These are phyloP conservation scores for Fusarium lyarnte DNA, from an alignment of 2,329 filamentous ascomycete species.

Conservation along the genomic window DNA sequence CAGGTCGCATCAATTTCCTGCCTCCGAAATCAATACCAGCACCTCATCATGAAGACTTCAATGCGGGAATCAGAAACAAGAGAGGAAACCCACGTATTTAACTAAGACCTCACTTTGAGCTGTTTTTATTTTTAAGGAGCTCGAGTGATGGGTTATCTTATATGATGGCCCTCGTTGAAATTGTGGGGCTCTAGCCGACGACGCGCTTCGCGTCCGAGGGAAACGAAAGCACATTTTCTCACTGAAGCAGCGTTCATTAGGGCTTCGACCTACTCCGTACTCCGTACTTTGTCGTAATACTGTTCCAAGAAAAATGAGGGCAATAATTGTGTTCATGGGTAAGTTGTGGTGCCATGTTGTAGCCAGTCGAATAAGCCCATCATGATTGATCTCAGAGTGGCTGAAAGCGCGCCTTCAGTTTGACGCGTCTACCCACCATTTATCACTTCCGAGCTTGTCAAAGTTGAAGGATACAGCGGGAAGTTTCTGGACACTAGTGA, in stretches of 20 bases:
- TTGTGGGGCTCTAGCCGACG: neutral
- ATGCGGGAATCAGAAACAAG: accelerated
- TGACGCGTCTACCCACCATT: accelerated
- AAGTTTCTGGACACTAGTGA: accelerated
- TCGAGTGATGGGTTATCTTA: accelerated
- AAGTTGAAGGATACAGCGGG: too few species aligned
- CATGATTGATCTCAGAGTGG: neutral
- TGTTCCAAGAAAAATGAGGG: accelerated
- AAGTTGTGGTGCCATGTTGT: neutral
- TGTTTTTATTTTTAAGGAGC: accelerated
- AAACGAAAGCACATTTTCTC: neutral
- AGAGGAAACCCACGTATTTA: accelerated
- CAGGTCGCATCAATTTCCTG: too few species aligned
- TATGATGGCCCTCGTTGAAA: neutral
- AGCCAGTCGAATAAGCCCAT: accelerated
- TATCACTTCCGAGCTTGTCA: neutral
- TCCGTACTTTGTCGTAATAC: accelerated
- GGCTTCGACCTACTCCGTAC: neutral
- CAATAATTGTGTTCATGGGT: accelerated
- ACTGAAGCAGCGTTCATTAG: accelerated
- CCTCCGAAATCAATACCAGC: too few species aligned
- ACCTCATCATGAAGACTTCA: too few species aligned
- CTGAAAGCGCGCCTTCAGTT: neutral
- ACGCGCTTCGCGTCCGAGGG: neutral
- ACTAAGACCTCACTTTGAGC: neutral